These are phyloP conservation scores for Fragaria ananassa DNA, from an alignment of 306 rosid species.

Conservation along the genomic window DNA sequence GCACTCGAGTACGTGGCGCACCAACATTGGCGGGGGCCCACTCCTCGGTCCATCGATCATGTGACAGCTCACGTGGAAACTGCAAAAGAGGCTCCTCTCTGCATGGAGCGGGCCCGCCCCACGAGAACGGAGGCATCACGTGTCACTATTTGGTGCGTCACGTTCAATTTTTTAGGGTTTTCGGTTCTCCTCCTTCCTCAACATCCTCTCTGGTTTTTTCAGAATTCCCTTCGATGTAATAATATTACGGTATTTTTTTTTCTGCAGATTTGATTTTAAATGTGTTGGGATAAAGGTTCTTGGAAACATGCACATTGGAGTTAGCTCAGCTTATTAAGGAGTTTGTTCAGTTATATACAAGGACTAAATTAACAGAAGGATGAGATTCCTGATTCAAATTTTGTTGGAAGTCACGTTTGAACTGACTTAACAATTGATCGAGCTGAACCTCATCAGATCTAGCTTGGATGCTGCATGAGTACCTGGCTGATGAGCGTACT, in stretches of 20 bases:
- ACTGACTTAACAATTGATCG: not conserved
- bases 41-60: slow-evolving; percentile 33
- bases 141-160: slow-evolving; percentile 24
- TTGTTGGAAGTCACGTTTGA: slow-evolving; percentile 24
- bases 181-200: not conserved
- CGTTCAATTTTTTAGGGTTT: slow-evolving; percentile 19
- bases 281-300: slow-evolving; percentile 28
- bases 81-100: slow-evolving; percentile 11
- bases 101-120: slow-evolving; percentile 30
- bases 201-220: not conserved
- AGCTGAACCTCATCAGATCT: not conserved
- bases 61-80: slow-evolving; percentile 57
- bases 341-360: not conserved
- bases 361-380: not conserved
- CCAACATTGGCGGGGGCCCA: slow-evolving; percentile 17
- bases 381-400: not conserved
- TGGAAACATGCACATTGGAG: slow-evolving; percentile 18
- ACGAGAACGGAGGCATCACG: slow-evolving; percentile 28
- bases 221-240: not conserved
- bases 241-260: no score
- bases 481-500: not conserved
- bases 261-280: not conserved
- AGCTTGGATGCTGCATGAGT: not conserved
- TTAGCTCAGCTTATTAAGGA: not conserved
- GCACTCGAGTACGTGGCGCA: slow-evolving; percentile 27